Percentiles rank a stretch among this genome's conserved stretches.
phyloP scores from a whole-genome alignment of 331 rosid species.

The Cydonia oblonga region DNA sequence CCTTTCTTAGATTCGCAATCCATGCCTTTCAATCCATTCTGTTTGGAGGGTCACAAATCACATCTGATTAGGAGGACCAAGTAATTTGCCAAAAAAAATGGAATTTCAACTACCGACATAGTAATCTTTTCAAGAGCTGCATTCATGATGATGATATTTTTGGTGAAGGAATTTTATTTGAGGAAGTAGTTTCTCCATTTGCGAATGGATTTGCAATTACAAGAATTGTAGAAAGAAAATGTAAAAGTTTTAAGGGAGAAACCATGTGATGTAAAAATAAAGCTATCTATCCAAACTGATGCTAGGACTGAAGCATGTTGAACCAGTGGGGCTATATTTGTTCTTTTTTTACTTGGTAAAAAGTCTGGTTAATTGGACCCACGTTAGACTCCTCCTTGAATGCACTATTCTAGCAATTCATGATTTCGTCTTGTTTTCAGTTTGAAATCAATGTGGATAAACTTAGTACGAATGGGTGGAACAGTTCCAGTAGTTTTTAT shows the following conservation, averaged over 20 bases:
- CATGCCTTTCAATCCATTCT: background rate
- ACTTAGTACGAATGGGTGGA: background rate
- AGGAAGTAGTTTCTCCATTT: background rate
- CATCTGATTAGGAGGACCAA: background rate
- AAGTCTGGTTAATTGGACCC: background rate
- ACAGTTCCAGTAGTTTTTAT: background rate
- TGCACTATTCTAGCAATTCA: background rate
- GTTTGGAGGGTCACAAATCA: background rate
- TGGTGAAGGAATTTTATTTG: background rate
- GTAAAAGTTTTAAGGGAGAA: background rate
- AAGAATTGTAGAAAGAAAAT: background rate
- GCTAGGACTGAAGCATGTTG: background rate
- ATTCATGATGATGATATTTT: background rate
- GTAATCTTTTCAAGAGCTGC: background rate
- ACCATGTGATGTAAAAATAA: background rate
- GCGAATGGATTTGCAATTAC: background rate
- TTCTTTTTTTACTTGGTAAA: background rate
- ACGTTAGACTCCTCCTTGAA: background rate
- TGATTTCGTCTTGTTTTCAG: background rate
- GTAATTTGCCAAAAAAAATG: background rate
- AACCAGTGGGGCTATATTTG: background rate
- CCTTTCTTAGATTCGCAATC: background rate
- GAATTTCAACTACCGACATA: background rate
- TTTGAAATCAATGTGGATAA: background rate
- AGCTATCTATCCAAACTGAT: background rate